These are phyloP conservation scores for Kodamaea lidongshanica DNA, from an alignment of 805 yeast genomes.

Conservation along the genomic window DNA sequence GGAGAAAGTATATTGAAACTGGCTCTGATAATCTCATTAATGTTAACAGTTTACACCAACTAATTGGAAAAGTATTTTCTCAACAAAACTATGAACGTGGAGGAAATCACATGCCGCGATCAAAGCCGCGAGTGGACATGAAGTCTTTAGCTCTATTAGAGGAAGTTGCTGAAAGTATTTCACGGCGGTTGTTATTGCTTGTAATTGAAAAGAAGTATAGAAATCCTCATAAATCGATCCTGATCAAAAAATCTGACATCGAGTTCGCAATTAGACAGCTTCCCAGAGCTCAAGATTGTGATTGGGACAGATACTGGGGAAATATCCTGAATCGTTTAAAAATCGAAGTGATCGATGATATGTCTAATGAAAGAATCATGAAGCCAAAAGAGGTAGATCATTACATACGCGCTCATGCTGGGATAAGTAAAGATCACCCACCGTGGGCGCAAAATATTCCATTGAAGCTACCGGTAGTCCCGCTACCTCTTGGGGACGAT, in stretches of 20 bases:
- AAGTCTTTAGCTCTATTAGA: conserved; percentile 8
- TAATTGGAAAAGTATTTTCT: not conserved
- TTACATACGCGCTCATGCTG: conserved; percentile 6
- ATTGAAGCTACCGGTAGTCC: too few species aligned
- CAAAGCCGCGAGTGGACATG: conserved; percentile 3
- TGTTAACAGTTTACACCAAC: not conserved
- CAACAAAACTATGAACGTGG: conserved; percentile 3
- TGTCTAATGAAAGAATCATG: conserved; percentile 7
- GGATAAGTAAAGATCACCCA: too few species aligned
- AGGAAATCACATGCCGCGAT: not conserved
- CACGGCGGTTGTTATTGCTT: conserved; percentile 6
- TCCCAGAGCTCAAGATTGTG: conserved; percentile 4
- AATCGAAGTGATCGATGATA: conserved; percentile 7
- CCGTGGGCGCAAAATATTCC: too few species aligned
- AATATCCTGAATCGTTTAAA: conserved; percentile 4
- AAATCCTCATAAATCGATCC: not conserved
- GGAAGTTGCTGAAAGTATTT: conserved; percentile 6
- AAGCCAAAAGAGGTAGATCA: conserved; percentile 5
- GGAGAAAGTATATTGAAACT: conserved; percentile 1
- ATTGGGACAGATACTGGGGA: conserved; percentile 9
- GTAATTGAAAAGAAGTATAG: conserved; percentile 2
- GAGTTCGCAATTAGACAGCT: conserved; percentile 2
- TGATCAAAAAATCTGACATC: conserved; percentile 2
- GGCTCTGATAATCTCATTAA: conserved; percentile 1
- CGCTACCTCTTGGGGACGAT: too few species aligned